phyloP scores from a whole-genome alignment of 176 grass and related monocot species.

The Pharus latifolius region DNA sequence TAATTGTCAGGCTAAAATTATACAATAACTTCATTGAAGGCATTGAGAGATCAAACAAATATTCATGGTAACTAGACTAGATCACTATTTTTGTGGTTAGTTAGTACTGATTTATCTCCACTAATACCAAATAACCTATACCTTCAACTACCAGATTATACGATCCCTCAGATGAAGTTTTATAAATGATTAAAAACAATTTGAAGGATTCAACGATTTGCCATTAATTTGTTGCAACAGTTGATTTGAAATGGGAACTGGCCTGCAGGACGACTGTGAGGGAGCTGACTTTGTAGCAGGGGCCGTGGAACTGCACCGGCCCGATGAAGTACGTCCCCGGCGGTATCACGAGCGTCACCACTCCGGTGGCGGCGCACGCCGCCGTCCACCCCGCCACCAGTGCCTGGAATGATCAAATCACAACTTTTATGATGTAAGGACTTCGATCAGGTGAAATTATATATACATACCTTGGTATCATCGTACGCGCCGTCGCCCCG shows the following conservation, averaged over 20 bases:
- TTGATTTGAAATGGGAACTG: constrained; percentile 6
- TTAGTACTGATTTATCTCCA: too few relatives aligned
- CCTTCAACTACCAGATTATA: too few relatives aligned
- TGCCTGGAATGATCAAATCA: constrained; percentile 3
- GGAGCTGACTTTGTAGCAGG: constrained; percentile 26
- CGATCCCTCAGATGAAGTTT: too few relatives aligned
- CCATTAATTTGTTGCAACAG: too few relatives aligned
- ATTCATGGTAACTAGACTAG: too few relatives aligned
- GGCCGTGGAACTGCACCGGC: constrained; percentile 37
- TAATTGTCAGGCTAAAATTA: too few relatives aligned
- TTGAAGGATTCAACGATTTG: too few relatives aligned
- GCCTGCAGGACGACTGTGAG: constrained; percentile 43
- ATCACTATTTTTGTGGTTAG: too few relatives aligned
- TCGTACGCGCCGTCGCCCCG: constrained; percentile 28
- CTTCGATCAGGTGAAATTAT: background rate
- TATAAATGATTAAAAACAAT: too few relatives aligned
- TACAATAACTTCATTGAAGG: too few relatives aligned
- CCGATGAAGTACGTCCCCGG: constrained; percentile 30
- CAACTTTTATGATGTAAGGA: background rate
- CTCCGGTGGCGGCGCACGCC: constrained; percentile 25
- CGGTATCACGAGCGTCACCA: constrained; percentile 25
- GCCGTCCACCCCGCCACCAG: constrained; percentile 39
- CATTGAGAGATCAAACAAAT: too few relatives aligned
- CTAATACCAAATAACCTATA: too few relatives aligned
- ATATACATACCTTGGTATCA: constrained; percentile 25